Evolutionary conservation across 805 yeast genomes (phyloP).

Genomic region (Sugiyamaella floridensis): DNA sequence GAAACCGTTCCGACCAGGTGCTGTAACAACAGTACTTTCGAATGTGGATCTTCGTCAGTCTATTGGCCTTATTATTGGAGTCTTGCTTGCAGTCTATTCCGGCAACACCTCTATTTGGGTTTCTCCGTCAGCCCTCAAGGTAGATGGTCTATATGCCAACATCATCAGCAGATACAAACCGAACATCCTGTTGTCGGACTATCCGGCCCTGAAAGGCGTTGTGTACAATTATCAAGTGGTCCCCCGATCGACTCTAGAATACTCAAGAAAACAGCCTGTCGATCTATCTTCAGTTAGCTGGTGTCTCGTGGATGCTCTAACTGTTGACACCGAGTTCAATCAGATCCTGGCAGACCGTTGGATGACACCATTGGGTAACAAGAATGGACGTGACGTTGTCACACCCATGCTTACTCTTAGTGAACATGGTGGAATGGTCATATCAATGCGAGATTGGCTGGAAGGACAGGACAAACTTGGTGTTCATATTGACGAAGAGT

Average conservation of each 20-base stretch:
- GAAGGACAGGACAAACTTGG: constrained; percentile 55
- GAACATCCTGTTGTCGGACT: constrained; percentile 74
- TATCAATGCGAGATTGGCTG: constrained; percentile 87
- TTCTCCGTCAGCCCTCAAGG: constrained; percentile 63
- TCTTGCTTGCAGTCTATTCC: constrained; percentile 70
- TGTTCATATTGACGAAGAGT: constrained; percentile 36
- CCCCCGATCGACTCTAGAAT: constrained; percentile 79
- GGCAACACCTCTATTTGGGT: constrained; percentile 81
- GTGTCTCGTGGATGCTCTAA: constrained; percentile 82
- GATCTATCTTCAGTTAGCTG: constrained; percentile 76
- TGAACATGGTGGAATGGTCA: constrained; percentile 95
- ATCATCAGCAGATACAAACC: constrained; percentile 64
- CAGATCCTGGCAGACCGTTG: constrained; percentile 85
- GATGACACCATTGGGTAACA: constrained; percentile 84
- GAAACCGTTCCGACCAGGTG: constrained; percentile 44
- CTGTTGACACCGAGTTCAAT: constrained; percentile 89
- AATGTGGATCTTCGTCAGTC: constrained; percentile 69
- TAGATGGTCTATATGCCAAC: constrained; percentile 83
- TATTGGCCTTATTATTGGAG: constrained; percentile 78
- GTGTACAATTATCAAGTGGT: constrained; percentile 87
- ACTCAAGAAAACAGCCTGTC: constrained; percentile 63
- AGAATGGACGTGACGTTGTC: constrained; percentile 62
- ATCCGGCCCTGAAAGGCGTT: constrained; percentile 80
- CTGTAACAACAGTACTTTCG: constrained; percentile 46
- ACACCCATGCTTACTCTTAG: constrained; percentile 83